Percentiles rank a stretch among this genome's conserved stretches.
These are phyloP conservation scores for Chalara sp. DNA, from an alignment of 2,329 filamentous ascomycete species.

Conservation along the genomic window DNA sequence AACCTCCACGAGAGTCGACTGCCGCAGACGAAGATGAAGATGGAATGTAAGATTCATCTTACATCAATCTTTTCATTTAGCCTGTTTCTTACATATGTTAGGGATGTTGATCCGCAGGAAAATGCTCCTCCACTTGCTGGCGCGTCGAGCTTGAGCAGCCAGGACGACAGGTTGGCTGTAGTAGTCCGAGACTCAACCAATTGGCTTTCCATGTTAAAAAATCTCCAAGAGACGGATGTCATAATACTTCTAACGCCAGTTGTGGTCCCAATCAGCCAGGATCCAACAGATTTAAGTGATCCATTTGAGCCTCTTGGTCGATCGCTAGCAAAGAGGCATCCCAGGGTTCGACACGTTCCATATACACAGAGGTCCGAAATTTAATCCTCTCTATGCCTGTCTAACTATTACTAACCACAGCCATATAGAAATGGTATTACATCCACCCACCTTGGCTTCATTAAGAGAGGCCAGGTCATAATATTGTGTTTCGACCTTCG, in stretches of 20 bases:
- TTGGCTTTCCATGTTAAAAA: constrained; percentile 40
- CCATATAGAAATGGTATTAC: constrained; percentile 38
- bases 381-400: neutral
- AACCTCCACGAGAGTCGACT: constrained; percentile 2
- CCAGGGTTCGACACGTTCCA: constrained; percentile 62
- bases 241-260: constrained; percentile 57
- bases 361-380: constrained; percentile 49
- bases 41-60: constrained; percentile 11
- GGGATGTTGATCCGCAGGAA: constrained; percentile 10
- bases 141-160: neutral
- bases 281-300: constrained; percentile 43
- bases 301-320: constrained; percentile 68
- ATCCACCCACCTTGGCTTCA: constrained; percentile 29
- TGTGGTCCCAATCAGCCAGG: constrained; percentile 38
- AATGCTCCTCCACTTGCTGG: neutral
- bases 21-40: constrained; percentile 10
- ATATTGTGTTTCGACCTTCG: constrained; percentile 39
- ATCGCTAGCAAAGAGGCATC: constrained; percentile 52
- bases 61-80: neutral
- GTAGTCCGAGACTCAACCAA: constrained; percentile 28
- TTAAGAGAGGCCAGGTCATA: constrained; percentile 31
- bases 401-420: constrained; percentile 3
- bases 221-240: constrained; percentile 42
- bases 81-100: constrained; percentile 4
- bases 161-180: constrained; percentile 7